Evolutionary conservation across 257 asterid genomes (phyloP).

Genomic region (Cordia subcordata): DNA sequence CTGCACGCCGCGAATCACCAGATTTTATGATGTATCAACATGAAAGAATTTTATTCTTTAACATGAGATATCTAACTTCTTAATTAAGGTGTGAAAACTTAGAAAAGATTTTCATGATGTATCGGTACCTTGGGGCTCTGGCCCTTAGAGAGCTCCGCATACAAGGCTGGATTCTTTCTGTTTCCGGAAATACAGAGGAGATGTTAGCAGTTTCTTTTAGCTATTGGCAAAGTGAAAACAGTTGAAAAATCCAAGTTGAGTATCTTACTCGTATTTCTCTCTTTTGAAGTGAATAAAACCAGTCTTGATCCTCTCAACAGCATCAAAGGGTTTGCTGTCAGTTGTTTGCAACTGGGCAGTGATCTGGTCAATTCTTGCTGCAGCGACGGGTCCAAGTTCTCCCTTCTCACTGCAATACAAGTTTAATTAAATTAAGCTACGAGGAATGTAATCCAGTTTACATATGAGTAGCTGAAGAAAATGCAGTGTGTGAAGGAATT

Average conservation of each 20-base stretch:
- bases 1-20: too few relatives aligned
- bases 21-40: background rate
- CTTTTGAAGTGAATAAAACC: conserved; percentile 77
- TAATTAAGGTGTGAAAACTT: background rate
- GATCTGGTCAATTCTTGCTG: conserved; percentile 61
- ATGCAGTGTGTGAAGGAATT: too few relatives aligned
- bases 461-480: background rate
- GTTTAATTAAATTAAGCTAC: background rate
- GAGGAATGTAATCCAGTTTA: background rate
- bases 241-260: background rate
- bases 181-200: background rate
- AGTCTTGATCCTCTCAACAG: conserved; percentile 61
- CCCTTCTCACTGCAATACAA: conserved; percentile 56
- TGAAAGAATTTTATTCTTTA: background rate
- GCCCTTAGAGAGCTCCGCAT: conserved; percentile 73
- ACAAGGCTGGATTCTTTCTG: conserved; percentile 71
- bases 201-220: background rate
- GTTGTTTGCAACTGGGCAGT: conserved; percentile 59
- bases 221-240: background rate
- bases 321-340: conserved; percentile 31
- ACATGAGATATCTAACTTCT: background rate
- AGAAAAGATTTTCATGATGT: too few relatives aligned
- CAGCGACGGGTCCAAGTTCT: conserved; percentile 73
- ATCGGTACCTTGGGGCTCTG: conserved; percentile 71
- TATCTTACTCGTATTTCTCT: conserved; percentile 85